Percentiles rank a stretch among this genome's conserved stretches.
Evolutionary conservation across 495 filamentous ascomycete species (phyloP).

Genomic region (Cryomyces minteri): DNA sequence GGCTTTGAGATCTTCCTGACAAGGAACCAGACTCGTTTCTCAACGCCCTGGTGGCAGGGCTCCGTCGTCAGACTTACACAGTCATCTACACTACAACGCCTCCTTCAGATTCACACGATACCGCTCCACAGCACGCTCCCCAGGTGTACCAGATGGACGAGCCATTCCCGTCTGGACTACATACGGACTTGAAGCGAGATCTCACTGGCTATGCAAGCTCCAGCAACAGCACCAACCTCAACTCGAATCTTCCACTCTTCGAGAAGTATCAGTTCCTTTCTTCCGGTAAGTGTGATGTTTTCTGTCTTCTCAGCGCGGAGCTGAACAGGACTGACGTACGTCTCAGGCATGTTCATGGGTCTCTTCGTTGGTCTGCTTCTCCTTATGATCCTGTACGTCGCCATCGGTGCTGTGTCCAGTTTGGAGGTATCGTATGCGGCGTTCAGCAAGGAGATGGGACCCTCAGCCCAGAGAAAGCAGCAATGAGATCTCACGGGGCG

Average conservation of each 20-base stretch:
- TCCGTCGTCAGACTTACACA: constrained; percentile 32
- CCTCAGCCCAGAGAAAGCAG: constrained; percentile 71
- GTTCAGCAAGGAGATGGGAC: constrained; percentile 91
- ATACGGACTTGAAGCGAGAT: constrained; percentile 44
- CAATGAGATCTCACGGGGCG: background rate
- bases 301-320: background rate
- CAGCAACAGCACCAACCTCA: constrained; percentile 15
- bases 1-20: no score
- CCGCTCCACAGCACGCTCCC: constrained; percentile 1
- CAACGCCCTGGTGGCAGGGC: constrained; percentile 30
- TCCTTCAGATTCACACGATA: constrained; percentile 3
- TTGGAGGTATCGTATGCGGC: constrained; percentile 81
- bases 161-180: constrained; percentile 28
- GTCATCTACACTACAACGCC: constrained; percentile 43
- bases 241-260: constrained; percentile 45
- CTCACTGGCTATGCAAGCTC: constrained; percentile 6
- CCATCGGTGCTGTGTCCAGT: constrained; percentile 53
- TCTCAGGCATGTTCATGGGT: constrained; percentile 64
- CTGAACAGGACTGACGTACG: background rate
- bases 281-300: constrained; percentile 29
- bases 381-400: constrained; percentile 58
- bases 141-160: constrained; percentile 32
- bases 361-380: constrained; percentile 49
- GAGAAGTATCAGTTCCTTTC: constrained; percentile 83
- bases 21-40: constrained; percentile 36